Evolutionary conservation across 2,329 filamentous ascomycete species (phyloP).

Genomic region (Trichoderma pleuroti): DNA sequence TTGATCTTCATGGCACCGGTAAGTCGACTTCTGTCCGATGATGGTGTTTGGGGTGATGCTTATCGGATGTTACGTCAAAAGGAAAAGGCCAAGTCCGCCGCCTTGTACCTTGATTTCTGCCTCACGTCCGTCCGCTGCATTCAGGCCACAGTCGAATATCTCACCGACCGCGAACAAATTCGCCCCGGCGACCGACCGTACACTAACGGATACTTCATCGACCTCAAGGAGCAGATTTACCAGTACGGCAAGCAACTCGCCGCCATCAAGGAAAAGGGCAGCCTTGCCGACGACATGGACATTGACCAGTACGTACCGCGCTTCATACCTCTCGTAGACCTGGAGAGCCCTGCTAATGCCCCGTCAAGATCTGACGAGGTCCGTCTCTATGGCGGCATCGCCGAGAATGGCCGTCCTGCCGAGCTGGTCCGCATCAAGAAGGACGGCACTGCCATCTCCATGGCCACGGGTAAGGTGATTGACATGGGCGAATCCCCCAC

Average conservation of each 20-base stretch:
- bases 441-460: constrained; percentile 73
- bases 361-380: constrained; percentile 58
- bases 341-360: constrained; percentile 29
- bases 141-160: constrained; percentile 80
- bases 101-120: constrained; percentile 80
- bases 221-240: constrained; percentile 89
- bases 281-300: constrained; percentile 56
- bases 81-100: constrained; percentile 71
- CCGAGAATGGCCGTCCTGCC: constrained; percentile 75
- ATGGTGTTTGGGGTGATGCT: constrained; percentile 59
- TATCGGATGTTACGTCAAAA: constrained; percentile 68
- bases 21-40: constrained; percentile 64
- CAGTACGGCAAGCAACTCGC: constrained; percentile 84
- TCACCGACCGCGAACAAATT: constrained; percentile 82
- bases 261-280: constrained; percentile 65
- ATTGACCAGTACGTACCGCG: constrained; percentile 52
- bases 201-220: constrained; percentile 94
- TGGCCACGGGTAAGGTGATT: constrained; percentile 66
- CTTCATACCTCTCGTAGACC: constrained; percentile 28
- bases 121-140: constrained; percentile 86
- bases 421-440: constrained; percentile 81
- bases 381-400: constrained; percentile 75
- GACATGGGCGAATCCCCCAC: constrained; percentile 51
- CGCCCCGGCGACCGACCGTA: constrained; percentile 84
- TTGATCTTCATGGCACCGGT: constrained; percentile 88